Conservation (phyloP, 257 asterid species). For the Solanum pimpinellifolium region DNA sequence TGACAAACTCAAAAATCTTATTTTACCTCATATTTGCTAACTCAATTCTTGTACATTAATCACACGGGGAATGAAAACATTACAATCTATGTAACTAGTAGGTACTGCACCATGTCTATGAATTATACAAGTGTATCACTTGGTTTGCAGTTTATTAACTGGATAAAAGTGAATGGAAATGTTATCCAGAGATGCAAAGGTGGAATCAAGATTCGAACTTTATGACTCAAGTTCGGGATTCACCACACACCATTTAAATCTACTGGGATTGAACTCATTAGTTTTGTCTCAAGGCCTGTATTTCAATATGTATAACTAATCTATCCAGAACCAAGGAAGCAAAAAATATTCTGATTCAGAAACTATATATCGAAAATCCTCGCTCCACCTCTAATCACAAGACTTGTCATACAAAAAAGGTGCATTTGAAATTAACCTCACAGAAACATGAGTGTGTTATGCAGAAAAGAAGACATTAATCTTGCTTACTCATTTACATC, state of each 20-base stretch:
- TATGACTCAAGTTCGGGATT: not conserved
- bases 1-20: not conserved
- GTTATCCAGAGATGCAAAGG: not conserved
- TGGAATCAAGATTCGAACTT: not conserved
- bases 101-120: not conserved
- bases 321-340: not conserved
- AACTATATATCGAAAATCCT: not conserved
- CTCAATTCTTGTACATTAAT: not conserved
- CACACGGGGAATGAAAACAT: not conserved
- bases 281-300: not conserved
- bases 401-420: not conserved
- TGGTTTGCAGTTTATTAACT: not conserved
- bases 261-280: not conserved
- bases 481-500: not conserved
- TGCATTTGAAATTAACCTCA: not conserved
- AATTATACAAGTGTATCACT: not conserved
- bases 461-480: not conserved
- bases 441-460: not conserved
- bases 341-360: not conserved
- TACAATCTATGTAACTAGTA: not conserved
- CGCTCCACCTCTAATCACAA: not conserved
- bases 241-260: not conserved
- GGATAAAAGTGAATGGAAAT: not conserved
- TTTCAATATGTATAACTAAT: not conserved
- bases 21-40: not conserved